Evolutionary conservation across 2,329 filamentous ascomycete genomes (phyloP), one percentile per base, ranked within the genome.

Genomic region (Colletotrichum sp.): DNA sequence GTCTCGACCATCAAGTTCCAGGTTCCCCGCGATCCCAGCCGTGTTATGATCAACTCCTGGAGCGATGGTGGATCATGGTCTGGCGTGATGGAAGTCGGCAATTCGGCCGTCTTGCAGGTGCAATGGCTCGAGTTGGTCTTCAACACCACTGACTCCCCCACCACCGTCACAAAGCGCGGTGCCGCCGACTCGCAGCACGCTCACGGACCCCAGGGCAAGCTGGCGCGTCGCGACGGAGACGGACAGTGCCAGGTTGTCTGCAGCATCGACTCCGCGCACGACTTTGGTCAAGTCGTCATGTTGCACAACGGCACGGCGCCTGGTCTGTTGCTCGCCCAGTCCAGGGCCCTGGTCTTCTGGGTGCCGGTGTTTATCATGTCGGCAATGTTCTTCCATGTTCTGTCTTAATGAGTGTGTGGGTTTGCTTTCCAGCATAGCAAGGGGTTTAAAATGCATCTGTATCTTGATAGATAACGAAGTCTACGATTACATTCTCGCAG

Each of bases 91-190:
- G 86, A 81, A 7, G 80, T 86, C 7, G 84, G 85, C 5, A 85
- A 83, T 13, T 85, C 86, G 60, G 91, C 91, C 0, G 88, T 87
- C 76, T 84, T 93, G 79, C 89, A 93, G 79, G 86, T 93, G 21
- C 89, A 92, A 83, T 93, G 91, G 91, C 88, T 93, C 60, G 90
- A 93, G 79, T 86, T 93, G 82, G 86, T 91, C 26, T 93, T 89
- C 79, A 90, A 90, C 77, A 81, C 79, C 16, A 88, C 84, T 1
- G 78, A 80, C 10, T 71, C 61, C 2, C 34, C 36, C n/a, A 63
- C 67, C 1, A 70, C 57, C 26, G 24, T 18, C 24, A 30, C 48
- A 43, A 75, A 67, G 61, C 71, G 74, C 5, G 64, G 74, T 15
- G 30, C 64, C 8, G 60, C 13, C n/a, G 10, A 63, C 5, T 67